These are phyloP conservation scores for Alternaria sp. DNA, from an alignment of 2,329 filamentous ascomycete genomes.

Conservation along the genomic window DNA sequence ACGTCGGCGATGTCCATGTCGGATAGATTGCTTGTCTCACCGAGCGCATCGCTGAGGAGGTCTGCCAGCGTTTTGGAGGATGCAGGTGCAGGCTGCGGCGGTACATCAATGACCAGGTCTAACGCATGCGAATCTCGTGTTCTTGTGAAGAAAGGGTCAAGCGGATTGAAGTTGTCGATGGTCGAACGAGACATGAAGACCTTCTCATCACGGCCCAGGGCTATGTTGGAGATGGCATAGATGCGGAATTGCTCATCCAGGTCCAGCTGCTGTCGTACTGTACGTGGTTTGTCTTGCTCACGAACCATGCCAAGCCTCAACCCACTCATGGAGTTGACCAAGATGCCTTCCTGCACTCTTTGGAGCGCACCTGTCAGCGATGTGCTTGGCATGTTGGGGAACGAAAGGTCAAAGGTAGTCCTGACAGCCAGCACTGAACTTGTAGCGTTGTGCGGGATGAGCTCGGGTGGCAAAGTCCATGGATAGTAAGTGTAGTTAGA, in stretches of 20 bases:
- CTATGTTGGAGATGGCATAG: slow-evolving; percentile 78
- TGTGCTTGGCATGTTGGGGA: slow-evolving; percentile 62
- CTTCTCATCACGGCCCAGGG: slow-evolving; percentile 85
- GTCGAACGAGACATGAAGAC: slow-evolving; percentile 80
- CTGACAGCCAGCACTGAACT: slow-evolving; percentile 75
- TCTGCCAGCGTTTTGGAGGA: slow-evolving; percentile 25
- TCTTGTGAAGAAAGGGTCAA: slow-evolving; percentile 83
- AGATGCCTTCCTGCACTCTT: slow-evolving; percentile 64
- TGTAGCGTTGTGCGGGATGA: slow-evolving; percentile 78
- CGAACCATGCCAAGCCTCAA: slow-evolving; percentile 71
- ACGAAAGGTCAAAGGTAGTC: slow-evolving; percentile 73
- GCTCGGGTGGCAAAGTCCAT: slow-evolving; percentile 81
- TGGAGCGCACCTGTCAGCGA: slow-evolving; percentile 59
- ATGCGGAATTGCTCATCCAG: slow-evolving; percentile 67
- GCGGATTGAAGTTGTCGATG: slow-evolving; percentile 69
- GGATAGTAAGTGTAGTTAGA: slow-evolving; percentile 88
- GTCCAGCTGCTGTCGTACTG: slow-evolving; percentile 36
- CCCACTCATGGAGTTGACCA: slow-evolving; percentile 67
- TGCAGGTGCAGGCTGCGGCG: slow-evolving; percentile 30
- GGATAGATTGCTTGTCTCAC: slow-evolving; percentile 32
- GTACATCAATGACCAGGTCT: slow-evolving; percentile 72
- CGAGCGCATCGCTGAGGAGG: slow-evolving; percentile 29
- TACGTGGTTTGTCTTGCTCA: slow-evolving; percentile 58
- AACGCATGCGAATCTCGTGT: slow-evolving; percentile 75
- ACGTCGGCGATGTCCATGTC: slow-evolving; percentile 27